Evolutionary conservation across 768 basidiomycete species (phyloP).

Genomic region (Agrocybe praecox): DNA sequence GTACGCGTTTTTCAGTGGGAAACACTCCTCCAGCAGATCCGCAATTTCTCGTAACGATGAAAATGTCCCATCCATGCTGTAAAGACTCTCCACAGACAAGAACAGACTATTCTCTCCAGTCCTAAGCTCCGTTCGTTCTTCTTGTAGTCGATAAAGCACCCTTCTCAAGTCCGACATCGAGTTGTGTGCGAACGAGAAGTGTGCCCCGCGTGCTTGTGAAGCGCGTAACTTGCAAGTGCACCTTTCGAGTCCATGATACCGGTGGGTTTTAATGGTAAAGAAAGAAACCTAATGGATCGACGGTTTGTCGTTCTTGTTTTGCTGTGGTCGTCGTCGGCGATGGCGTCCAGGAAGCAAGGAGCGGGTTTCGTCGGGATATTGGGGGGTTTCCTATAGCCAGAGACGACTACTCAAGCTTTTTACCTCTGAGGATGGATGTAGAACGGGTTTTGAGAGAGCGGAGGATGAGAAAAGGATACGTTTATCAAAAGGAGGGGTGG

Average conservation of each 20-base stretch:
- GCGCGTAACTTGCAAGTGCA: conserved; percentile 51
- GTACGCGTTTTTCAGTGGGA: conserved; percentile 67
- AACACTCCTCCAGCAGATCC: conserved; percentile 56
- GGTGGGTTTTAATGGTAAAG: not conserved
- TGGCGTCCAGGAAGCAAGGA: no score
- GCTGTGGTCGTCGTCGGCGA: not conserved
- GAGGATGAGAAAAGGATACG: not conserved
- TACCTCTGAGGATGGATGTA: conserved; percentile 3
- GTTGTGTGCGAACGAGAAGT: conserved; percentile 73
- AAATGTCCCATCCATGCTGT: conserved; percentile 96
- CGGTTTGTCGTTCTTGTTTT: not conserved
- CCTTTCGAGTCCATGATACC: conserved; percentile 10
- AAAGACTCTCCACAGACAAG: conserved; percentile 85
- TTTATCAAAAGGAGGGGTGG: conserved; percentile 1
- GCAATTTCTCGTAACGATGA: conserved; percentile 73
- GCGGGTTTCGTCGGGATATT: not conserved
- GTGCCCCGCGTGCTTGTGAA: conserved; percentile 42
- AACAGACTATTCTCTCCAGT: conserved; percentile 58
- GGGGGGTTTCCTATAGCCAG: not conserved
- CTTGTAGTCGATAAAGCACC: conserved; percentile 43
- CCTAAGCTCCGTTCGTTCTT: conserved; percentile 35
- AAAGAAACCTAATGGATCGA: not conserved
- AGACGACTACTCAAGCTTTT: not conserved
- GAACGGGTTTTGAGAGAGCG: conserved; percentile 15
- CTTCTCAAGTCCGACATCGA: conserved; percentile 50